Percentiles rank a stretch among this genome's conserved stretches.
These are phyloP conservation scores for Scutellaria barbata DNA, from an alignment of 257 asterid genomes.

Conservation along the genomic window DNA sequence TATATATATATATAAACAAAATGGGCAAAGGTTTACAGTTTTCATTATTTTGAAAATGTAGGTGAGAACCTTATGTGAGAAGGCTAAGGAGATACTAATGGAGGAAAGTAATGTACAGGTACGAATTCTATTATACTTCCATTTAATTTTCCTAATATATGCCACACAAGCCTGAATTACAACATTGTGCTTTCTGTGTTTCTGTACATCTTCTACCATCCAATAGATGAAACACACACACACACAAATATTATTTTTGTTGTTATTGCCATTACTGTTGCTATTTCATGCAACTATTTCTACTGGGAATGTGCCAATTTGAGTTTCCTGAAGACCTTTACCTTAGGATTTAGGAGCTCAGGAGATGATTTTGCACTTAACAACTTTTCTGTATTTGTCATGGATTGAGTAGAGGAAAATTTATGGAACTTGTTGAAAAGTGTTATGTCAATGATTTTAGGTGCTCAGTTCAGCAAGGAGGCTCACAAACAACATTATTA, in stretches of 20 bases:
- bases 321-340: neutral
- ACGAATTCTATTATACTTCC: constrained; percentile 29
- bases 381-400: neutral
- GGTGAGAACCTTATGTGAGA: constrained; percentile 88
- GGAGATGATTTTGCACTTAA: neutral
- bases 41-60: constrained; percentile 43
- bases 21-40: constrained; percentile 23
- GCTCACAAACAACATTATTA: neutral
- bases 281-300: neutral
- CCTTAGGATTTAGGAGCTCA: constrained; percentile 10
- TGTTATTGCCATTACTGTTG: neutral
- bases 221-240: neutral
- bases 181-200: neutral
- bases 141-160: constrained; percentile 4
- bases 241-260: no score
- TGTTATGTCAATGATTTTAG: neutral
- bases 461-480: neutral
- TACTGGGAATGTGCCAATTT: constrained; percentile 7
- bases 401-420: constrained; percentile 22
- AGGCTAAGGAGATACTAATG: constrained; percentile 93
- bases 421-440: neutral
- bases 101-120: constrained; percentile 97
- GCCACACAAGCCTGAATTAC: neutral
- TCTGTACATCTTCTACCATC: constrained; percentile 9
- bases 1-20: neutral